Percentiles rank a stretch among this genome's conserved stretches.
Conservation (phyloP, 257 asterid species). For the Rauvolfia tetraphylla region DNA sequence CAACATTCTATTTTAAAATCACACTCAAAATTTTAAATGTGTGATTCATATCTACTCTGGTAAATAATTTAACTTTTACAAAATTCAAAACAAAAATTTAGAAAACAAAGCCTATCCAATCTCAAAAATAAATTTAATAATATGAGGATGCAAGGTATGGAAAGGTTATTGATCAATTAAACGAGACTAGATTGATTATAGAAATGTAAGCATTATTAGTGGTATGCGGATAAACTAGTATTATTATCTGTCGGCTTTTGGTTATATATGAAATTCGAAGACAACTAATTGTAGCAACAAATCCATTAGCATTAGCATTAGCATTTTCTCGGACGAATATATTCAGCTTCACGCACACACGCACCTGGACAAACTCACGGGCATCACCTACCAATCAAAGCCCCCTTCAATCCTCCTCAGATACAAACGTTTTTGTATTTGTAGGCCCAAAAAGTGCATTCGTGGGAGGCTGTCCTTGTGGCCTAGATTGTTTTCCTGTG, state of each 20-base stretch:
- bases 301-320: constrained; percentile 4
- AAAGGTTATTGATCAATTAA: no score
- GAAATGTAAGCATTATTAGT: not conserved
- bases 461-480: constrained; percentile 26
- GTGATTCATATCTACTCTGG: no score
- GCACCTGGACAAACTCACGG: constrained; percentile 30
- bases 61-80: no score
- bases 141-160: no score
- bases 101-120: no score
- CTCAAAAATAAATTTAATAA: no score
- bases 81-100: no score
- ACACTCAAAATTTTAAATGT: no score
- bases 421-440: constrained; percentile 3
- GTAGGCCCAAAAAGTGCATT: constrained; percentile 29
- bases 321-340: constrained; percentile 17
- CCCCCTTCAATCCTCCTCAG: not conserved
- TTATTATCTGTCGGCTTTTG: constrained; percentile 9
- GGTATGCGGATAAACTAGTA: not conserved
- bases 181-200: not conserved
- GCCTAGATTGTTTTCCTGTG: constrained; percentile 39
- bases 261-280: not conserved
- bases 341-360: constrained; percentile 24
- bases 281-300: not conserved
- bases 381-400: constrained; percentile 21
- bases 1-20: no score